A percentile compares a stretch with the other conserved stretches of the same genome.
Evolutionary conservation across 805 yeast genomes (phyloP).

Genomic region (Ogataea neopini): DNA sequence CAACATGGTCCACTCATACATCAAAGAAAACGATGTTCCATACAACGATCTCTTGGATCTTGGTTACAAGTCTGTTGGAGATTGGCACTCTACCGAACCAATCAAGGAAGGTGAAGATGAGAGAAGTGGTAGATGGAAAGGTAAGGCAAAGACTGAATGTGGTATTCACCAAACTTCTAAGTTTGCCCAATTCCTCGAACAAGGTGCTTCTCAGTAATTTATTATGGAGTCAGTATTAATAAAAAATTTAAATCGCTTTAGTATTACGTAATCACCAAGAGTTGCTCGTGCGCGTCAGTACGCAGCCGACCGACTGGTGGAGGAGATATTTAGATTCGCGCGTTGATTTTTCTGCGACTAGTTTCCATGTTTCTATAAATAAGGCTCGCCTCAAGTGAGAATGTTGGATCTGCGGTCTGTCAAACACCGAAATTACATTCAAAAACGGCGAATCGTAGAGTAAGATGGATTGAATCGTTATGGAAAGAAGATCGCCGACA

Average conservation of each 20-base stretch:
- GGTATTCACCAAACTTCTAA: slow-evolving; percentile 86
- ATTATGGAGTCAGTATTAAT: no score
- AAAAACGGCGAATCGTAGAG: not conserved
- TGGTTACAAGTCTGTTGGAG: slow-evolving; percentile 92
- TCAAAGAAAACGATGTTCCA: slow-evolving; percentile 73
- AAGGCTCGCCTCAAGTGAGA: not conserved
- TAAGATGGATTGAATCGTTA: not conserved
- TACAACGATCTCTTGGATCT: slow-evolving; percentile 79
- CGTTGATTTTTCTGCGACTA: not conserved
- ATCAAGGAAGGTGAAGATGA: slow-evolving; percentile 92
- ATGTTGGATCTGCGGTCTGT: not conserved
- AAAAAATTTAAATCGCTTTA: not conserved
- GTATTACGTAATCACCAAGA: no score
- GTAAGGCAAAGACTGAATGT: slow-evolving; percentile 88
- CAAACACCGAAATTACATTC: not conserved
- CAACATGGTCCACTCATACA: slow-evolving; percentile 64
- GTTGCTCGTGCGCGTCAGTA: no score
- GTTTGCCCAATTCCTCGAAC: slow-evolving; percentile 59
- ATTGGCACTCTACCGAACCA: slow-evolving; percentile 92
- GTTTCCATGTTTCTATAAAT: slow-evolving; percentile 3
- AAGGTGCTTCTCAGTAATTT: no score
- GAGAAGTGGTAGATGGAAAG: slow-evolving; percentile 97
- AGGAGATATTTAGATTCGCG: not conserved
- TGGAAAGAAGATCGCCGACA: not conserved
- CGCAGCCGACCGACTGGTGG: no score